Evolutionary conservation across 441 rosid genomes (phyloP), one percentile per base, ranked within the genome.

Genomic region (Euphorbia corollata): DNA sequence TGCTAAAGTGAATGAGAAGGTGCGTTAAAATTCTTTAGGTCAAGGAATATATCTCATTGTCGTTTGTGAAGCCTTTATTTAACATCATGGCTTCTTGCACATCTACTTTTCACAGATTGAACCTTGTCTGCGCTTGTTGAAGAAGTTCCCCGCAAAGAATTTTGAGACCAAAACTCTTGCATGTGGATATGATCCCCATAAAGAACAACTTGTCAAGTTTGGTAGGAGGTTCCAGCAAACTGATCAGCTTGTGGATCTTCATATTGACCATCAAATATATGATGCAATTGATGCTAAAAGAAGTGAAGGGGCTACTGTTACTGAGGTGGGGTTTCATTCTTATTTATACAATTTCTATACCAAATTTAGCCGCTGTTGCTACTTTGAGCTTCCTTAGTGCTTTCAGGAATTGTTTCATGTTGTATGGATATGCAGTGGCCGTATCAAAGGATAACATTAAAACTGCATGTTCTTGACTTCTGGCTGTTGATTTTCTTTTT

Each of bases 281-380:
- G 96, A 92, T 79, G 81, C 89, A 81, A 86, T 95, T 70, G 88
- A 82, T 80, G 93, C 90, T 61, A 89, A 79, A 80, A 94, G 89
- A 78, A 81, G 89, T 67, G 80, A 82, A 48, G 99, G 98, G 48
- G 78, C 86, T 75, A 74, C 85, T 68, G 71, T 80, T 71, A 84
- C 81, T 83, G 93, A 89, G 95, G 99, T 95, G 61, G 56, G 74
- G 32, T 36, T 38, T 68, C 64, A 27, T 72, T 68, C 34, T 69
- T 70, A 2, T 65, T 58, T 53, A 36, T 67, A 64, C 53, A 57
- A 6, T 24, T 43, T 38, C 59, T 32, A 10, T 18, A 15, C 50
- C 22, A 32, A 23, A 4, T 56, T 18, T 18, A 2, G 62, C 38
- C 27, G n/a, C 19, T 45, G 32, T 50, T 59, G 47, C 45, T 43